phyloP scores from a whole-genome alignment of 129 eudicot species.

The Helianthus tuberosus region DNA sequence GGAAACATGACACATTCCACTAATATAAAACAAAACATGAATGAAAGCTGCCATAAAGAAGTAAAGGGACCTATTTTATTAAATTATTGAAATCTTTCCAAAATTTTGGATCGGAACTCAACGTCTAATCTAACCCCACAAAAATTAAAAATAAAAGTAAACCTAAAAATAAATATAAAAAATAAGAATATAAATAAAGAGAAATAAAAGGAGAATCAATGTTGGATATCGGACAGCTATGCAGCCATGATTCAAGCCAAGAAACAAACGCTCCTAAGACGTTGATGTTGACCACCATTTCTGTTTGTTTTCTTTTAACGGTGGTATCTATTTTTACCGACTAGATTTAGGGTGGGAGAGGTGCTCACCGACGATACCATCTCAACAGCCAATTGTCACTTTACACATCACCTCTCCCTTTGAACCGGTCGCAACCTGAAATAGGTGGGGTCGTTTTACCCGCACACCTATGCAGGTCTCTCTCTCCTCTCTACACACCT shows the following conservation, averaged over 20 bases:
- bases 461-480: too few species aligned
- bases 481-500: too few species aligned
- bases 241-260: conserved; percentile 56
- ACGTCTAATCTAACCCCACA: conserved; percentile 49
- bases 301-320: conserved; percentile 16
- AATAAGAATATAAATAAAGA: neutral
- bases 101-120: conserved; percentile 27
- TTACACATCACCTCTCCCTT: too few species aligned
- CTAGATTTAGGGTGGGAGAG: neutral
- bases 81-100: conserved; percentile 26
- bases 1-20: conserved; percentile 47
- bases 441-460: too few species aligned
- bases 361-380: too few species aligned
- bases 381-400: too few species aligned
- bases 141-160: neutral
- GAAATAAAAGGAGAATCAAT: conserved; percentile 43
- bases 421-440: too few species aligned
- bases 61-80: conserved; percentile 34
- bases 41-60: conserved; percentile 60
- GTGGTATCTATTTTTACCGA: conserved; percentile 16
- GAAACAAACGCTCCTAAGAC: conserved; percentile 42
- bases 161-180: neutral
- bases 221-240: conserved; percentile 55
- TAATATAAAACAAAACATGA: conserved; percentile 43
- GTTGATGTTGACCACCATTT: conserved; percentile 47